A percentile compares a stretch with the other conserved stretches of the same genome.
Conservation (phyloP, 345 rosid genomes). For the Eucalyptus globulus region DNA sequence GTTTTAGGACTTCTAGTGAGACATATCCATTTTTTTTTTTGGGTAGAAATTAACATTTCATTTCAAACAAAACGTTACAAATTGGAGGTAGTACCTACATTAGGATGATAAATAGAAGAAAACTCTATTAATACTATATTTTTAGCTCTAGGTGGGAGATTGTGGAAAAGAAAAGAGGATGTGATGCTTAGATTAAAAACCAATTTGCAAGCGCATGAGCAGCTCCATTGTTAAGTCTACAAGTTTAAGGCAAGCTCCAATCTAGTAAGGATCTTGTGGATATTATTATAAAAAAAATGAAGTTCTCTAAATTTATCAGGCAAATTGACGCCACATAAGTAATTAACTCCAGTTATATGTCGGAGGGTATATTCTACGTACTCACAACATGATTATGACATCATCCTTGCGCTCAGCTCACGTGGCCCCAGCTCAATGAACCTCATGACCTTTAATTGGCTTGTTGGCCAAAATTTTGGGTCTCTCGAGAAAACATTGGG, state of each 20-base stretch:
- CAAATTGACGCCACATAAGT: background rate
- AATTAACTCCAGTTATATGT: background rate
- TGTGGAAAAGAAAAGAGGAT: too few relatives aligned
- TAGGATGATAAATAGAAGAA: background rate
- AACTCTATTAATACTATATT: background rate
- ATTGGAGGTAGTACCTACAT: background rate
- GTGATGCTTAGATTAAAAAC: too few relatives aligned
- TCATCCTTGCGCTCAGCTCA: background rate
- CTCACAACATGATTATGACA: background rate
- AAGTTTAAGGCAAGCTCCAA: too few relatives aligned
- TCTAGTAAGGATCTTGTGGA: background rate
- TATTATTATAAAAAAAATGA: background rate
- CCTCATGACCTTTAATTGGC: background rate
- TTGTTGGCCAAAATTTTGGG: background rate
- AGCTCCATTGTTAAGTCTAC: too few relatives aligned
- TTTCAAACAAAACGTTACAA: background rate
- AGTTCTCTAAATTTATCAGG: background rate
- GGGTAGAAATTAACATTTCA: background rate
- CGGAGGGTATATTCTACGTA: background rate
- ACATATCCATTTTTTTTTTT: background rate
- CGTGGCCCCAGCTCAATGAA: background rate
- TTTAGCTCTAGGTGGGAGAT: background rate
- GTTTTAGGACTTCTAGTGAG: too few relatives aligned
- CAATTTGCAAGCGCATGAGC: too few relatives aligned
- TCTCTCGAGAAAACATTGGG: background rate